Percentiles rank a stretch among this genome's conserved stretches.
Conservation (phyloP, 192 early-diverging fungal species). For the Coemansia sp. region DNA sequence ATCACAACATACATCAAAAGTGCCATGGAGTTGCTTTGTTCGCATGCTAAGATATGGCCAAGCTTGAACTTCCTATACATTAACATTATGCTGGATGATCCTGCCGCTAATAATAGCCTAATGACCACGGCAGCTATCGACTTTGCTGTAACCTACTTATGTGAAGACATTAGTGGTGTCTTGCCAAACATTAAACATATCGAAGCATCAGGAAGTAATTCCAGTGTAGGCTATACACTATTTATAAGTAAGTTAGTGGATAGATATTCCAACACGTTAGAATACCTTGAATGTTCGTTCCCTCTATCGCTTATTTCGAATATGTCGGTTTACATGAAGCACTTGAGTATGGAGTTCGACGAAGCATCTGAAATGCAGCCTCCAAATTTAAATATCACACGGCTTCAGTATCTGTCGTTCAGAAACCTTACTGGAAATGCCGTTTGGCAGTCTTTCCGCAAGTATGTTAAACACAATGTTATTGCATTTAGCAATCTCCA, state of each 20-base stretch:
- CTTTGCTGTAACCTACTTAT: neutral
- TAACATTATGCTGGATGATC: conserved; percentile 9
- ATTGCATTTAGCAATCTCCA: neutral
- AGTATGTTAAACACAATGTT: too few relatives aligned
- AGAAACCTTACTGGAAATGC: neutral
- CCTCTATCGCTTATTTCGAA: conserved; percentile 4
- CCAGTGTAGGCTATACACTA: neutral
- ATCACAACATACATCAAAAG: neutral
- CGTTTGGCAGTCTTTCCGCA: conserved; percentile 1
- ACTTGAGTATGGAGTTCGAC: conserved; percentile 6
- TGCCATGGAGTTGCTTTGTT: neutral
- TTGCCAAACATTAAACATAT: conserved; percentile 5
- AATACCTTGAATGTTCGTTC: conserved; percentile 4
- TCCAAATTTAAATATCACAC: neutral
- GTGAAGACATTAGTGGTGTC: neutral
- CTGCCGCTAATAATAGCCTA: neutral
- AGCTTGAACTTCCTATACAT: neutral
- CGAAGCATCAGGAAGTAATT: neutral
- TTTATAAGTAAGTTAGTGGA: conserved; percentile 1
- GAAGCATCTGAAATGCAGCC: neutral
- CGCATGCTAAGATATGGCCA: neutral
- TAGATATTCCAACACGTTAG: neutral
- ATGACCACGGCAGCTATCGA: neutral
- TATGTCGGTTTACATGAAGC: neutral
- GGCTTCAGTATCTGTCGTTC: conserved; percentile 4